A percentile compares a stretch with the other conserved stretches of the same genome.
Conservation (phyloP, 805 yeast species). For the Candida lessepsii region DNA sequence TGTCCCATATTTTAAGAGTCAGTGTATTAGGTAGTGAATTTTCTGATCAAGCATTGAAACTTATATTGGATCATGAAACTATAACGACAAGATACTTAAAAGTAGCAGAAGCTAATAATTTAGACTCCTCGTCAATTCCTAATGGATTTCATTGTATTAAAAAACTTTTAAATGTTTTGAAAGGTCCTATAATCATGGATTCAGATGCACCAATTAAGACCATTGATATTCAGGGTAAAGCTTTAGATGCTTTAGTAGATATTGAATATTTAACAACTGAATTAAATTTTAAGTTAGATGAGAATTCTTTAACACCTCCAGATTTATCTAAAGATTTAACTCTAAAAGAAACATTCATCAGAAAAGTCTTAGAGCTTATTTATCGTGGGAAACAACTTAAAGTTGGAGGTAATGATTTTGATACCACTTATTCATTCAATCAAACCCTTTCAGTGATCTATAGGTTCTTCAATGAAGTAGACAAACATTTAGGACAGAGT, state of each 20-base stretch:
- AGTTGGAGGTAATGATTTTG: conserved; percentile 26
- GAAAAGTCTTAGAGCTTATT: conserved; percentile 55
- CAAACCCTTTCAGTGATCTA: conserved; percentile 34
- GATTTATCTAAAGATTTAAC: conserved; percentile 25
- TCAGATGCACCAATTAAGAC: conserved; percentile 50
- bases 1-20: conserved; percentile 42
- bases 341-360: conserved; percentile 49
- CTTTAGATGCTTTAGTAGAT: conserved; percentile 57
- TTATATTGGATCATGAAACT: conserved; percentile 44
- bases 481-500: conserved; percentile 30
- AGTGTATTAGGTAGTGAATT: conserved; percentile 50
- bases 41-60: conserved; percentile 39
- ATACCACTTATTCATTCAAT: conserved; percentile 28
- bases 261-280: conserved; percentile 49
- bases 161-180: conserved; percentile 61
- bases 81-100: conserved; percentile 53
- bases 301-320: conserved; percentile 48
- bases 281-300: conserved; percentile 42
- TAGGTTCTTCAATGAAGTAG: conserved; percentile 36
- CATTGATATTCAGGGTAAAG: conserved; percentile 50
- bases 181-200: conserved; percentile 57
- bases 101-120: conserved; percentile 29
- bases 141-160: conserved; percentile 56
- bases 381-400: conserved; percentile 23
- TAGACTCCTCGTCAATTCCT: conserved; percentile 42